Evolutionary conservation across 1,139 yeast genomes (phyloP).

Genomic region (Sugiyamaella castrensis): DNA sequence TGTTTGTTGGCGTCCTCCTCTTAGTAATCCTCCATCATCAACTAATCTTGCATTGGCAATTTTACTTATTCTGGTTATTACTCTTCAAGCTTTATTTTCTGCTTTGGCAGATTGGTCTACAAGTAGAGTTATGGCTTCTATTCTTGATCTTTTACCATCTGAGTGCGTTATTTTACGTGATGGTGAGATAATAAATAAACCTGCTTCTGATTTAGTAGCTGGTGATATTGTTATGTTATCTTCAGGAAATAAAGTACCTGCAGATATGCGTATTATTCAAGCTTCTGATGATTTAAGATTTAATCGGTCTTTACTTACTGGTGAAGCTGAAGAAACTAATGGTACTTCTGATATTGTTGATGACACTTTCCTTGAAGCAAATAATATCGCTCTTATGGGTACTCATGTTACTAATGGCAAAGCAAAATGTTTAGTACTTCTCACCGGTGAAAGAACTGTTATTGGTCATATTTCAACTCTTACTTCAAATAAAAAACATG

Average conservation of each 20-base stretch:
- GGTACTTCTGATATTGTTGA: slow-evolving; percentile 40
- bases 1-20: slow-evolving; percentile 47
- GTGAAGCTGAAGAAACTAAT: slow-evolving; percentile 49
- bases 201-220: slow-evolving; percentile 47
- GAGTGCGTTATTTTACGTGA: slow-evolving; percentile 45
- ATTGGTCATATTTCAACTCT: slow-evolving; percentile 49
- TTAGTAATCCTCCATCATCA: slow-evolving; percentile 49
- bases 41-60: slow-evolving; percentile 49
- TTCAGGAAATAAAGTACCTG: slow-evolving; percentile 52
- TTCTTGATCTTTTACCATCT: slow-evolving; percentile 45
- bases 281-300: slow-evolving; percentile 44
- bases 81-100: slow-evolving; percentile 49
- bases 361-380: slow-evolving; percentile 44
- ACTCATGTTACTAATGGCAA: slow-evolving; percentile 49
- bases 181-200: slow-evolving; percentile 38
- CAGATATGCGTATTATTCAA: slow-evolving; percentile 45
- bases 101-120: slow-evolving; percentile 51
- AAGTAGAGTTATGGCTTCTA: slow-evolving; percentile 50
- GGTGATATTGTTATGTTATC: slow-evolving; percentile 48
- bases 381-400: slow-evolving; percentile 49
- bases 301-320: slow-evolving; percentile 53
- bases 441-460: slow-evolving; percentile 48
- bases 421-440: slow-evolving; percentile 46
- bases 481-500: slow-evolving; percentile 42
- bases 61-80: slow-evolving; percentile 44